Conservation (phyloP, 805 yeast genomes). For the Starmera pachycereana region DNA sequence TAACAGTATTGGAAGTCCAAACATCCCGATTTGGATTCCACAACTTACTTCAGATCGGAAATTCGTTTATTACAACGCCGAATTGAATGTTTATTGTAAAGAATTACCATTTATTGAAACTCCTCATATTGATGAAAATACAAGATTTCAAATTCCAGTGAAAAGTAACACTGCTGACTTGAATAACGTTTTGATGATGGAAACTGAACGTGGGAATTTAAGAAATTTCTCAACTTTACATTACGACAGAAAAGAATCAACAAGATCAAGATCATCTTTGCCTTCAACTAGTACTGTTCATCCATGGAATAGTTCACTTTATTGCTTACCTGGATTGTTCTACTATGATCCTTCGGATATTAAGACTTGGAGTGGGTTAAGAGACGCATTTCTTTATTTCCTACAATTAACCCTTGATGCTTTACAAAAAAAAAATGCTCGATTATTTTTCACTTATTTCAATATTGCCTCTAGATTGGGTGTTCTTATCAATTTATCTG, state of each 20-base stretch:
- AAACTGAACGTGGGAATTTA: too few relatives aligned
- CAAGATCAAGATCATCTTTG: conserved; percentile 9
- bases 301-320: conserved; percentile 17
- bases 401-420: conserved; percentile 41
- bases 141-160: conserved; percentile 19
- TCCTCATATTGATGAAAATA: conserved; percentile 25
- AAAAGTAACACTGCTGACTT: conserved; percentile 19
- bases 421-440: conserved; percentile 38
- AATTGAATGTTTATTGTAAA: conserved; percentile 47
- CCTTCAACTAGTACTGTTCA: conserved; percentile 14
- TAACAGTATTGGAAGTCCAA: conserved; percentile 22
- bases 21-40: conserved; percentile 50
- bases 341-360: conserved; percentile 53
- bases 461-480: conserved; percentile 43
- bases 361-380: conserved; percentile 47
- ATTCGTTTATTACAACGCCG: conserved; percentile 48
- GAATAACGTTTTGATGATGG: conserved; percentile 8
- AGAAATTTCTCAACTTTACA: conserved; percentile 1
- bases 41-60: conserved; percentile 44
- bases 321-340: conserved; percentile 33
- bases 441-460: conserved; percentile 42
- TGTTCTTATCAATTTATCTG: conserved; percentile 41
- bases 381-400: conserved; percentile 35
- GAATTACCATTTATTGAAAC: conserved; percentile 41
- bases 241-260: conserved; percentile 12